Conservation (phyloP, 2,329 filamentous ascomycete genomes). For the Calonectria pauciramosa region DNA sequence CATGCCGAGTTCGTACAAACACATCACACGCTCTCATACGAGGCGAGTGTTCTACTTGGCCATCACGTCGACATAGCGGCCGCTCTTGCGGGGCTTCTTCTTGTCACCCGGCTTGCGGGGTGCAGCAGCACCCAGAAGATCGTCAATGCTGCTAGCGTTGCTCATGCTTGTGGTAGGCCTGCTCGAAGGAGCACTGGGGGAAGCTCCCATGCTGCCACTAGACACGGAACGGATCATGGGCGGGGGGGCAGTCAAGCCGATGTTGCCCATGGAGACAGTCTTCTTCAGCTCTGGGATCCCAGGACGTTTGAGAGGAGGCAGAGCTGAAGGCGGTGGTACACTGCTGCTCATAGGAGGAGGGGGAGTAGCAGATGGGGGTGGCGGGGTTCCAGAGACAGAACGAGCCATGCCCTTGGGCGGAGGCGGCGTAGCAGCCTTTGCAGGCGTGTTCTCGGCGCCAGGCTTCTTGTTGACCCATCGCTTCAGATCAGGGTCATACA, state of each 20-base stretch:
- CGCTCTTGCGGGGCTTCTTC: slow-evolving; percentile 85
- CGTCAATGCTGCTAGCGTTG: slow-evolving; percentile 94
- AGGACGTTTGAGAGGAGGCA: slow-evolving; percentile 46
- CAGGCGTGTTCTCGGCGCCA: slow-evolving; percentile 72
- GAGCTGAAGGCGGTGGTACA: slow-evolving; percentile 47
- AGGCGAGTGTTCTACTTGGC: slow-evolving; percentile 65
- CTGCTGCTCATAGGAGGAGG: slow-evolving; percentile 50
- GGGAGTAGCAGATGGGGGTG: slow-evolving; percentile 55
- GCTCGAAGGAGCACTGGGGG: slow-evolving; percentile 69
- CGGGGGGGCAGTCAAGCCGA: slow-evolving; percentile 51
- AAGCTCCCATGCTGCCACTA: slow-evolving; percentile 58
- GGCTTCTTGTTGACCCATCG: slow-evolving; percentile 99
- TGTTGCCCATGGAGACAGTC: slow-evolving; percentile 53
- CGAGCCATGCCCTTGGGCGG: slow-evolving; percentile 76
- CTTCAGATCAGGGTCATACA: slow-evolving; percentile 95
- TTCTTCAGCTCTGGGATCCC: slow-evolving; percentile 51
- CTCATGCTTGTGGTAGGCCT: slow-evolving; percentile 86
- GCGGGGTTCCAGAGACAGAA: slow-evolving; percentile 67
- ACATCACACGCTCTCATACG: slow-evolving; percentile 16
- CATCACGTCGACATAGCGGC: slow-evolving; percentile 97
- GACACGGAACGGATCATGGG: slow-evolving; percentile 63
- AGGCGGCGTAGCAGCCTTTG: slow-evolving; percentile 79
- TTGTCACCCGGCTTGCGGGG: slow-evolving; percentile 76
- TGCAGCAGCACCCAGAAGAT: slow-evolving; percentile 82
- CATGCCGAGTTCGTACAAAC: slow-evolving; percentile 28